A percentile compares a stretch with the other conserved stretches of the same genome.
These are phyloP conservation scores for Trichophyton simii DNA, from an alignment of 2,329 filamentous ascomycete genomes.

Conservation along the genomic window DNA sequence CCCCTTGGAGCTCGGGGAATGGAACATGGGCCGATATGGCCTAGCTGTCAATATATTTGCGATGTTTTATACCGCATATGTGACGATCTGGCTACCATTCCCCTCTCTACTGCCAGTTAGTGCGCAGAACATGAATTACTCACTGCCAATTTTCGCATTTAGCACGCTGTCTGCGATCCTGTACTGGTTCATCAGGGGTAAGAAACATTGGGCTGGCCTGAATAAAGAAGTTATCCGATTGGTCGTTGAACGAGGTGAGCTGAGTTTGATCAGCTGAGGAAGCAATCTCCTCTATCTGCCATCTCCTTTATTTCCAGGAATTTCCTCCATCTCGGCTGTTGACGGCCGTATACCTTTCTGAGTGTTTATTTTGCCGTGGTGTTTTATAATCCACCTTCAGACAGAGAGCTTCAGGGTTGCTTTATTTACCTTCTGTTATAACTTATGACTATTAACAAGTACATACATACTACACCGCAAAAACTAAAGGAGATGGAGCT, in stretches of 20 bases:
- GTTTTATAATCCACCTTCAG: not conserved
- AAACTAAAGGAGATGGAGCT: not conserved
- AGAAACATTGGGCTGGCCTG: conserved; percentile 12
- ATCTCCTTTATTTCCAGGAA: not conserved
- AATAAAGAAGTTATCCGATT: conserved; percentile 14
- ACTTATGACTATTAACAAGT: not conserved
- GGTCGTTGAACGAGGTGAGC: conserved; percentile 12
- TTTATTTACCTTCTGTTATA: not conserved
- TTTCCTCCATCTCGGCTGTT: not conserved
- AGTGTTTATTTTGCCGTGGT: not conserved
- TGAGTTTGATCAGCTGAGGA: conserved; percentile 11
- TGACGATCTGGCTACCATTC: conserved; percentile 25
- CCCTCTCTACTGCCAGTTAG: conserved; percentile 24
- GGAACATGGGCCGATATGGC: conserved; percentile 22
- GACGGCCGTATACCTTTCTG: not conserved
- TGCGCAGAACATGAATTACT: conserved; percentile 29
- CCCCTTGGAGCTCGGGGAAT: conserved; percentile 18
- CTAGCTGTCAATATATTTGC: conserved; percentile 26
- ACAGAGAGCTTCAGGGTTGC: not conserved
- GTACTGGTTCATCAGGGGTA: conserved; percentile 12
- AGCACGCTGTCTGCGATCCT: conserved; percentile 11
- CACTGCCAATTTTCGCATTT: conserved; percentile 22
- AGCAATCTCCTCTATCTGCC: not conserved
- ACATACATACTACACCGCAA: not conserved
- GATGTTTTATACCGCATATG: conserved; percentile 22